These are phyloP conservation scores for Xylariaceae sp. DNA, from an alignment of 2,329 filamentous ascomycete species.

Conservation along the genomic window DNA sequence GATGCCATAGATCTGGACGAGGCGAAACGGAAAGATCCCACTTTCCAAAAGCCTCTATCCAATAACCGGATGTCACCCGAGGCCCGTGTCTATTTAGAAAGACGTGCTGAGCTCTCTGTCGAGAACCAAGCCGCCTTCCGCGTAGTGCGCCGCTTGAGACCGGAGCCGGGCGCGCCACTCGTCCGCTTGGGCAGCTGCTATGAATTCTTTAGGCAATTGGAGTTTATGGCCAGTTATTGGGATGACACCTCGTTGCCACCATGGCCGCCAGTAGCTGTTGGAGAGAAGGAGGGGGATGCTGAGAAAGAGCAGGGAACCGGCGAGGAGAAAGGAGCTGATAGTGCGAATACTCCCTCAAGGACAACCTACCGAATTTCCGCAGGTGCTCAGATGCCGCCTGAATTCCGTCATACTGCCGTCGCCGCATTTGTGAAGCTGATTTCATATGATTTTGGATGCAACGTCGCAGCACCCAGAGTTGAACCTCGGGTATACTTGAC, in stretches of 20 bases:
- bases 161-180: slow-evolving; percentile 48
- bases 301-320: not conserved
- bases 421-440: slow-evolving; percentile 59
- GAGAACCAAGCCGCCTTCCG: slow-evolving; percentile 56
- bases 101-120: slow-evolving; percentile 51
- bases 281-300: slow-evolving; percentile 9
- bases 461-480: slow-evolving; percentile 48
- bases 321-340: slow-evolving; percentile 8
- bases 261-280: slow-evolving; percentile 8
- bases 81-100: slow-evolving; percentile 53
- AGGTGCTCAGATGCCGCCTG: slow-evolving; percentile 53
- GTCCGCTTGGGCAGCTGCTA: slow-evolving; percentile 58
- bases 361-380: slow-evolving; percentile 42
- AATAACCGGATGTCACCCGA: slow-evolving; percentile 54
- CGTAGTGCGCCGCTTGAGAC: slow-evolving; percentile 53
- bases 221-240: slow-evolving; percentile 56
- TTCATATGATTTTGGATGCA: slow-evolving; percentile 62
- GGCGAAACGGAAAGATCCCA: slow-evolving; percentile 43
- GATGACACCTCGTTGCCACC: slow-evolving; percentile 49
- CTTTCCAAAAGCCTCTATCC: slow-evolving; percentile 44
- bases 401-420: slow-evolving; percentile 53
- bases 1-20: slow-evolving; percentile 45
- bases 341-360: slow-evolving; percentile 16
- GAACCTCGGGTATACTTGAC: slow-evolving; percentile 56
- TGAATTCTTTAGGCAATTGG: slow-evolving; percentile 60